Evolutionary conservation across 169 alveolate genomes (phyloP).

Genomic region (Plasmodium gonderi): DNA sequence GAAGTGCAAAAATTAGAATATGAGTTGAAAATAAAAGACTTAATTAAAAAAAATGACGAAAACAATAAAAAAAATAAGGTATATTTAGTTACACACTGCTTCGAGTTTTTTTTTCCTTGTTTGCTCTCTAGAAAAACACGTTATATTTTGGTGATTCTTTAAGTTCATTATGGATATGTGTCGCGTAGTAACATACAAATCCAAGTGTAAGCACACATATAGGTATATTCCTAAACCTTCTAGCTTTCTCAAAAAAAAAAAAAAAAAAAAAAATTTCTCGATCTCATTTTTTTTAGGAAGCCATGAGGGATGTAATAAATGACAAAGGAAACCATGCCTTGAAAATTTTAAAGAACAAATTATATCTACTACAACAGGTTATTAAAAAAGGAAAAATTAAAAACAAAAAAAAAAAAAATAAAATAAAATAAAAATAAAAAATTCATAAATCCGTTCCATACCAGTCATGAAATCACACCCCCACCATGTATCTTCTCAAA

Average conservation of each 20-base stretch:
- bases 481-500: background rate
- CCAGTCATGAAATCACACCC: too few relatives aligned
- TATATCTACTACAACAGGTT: constrained; percentile 29
- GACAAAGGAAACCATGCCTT: constrained; percentile 7
- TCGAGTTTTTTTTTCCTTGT: background rate
- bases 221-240: background rate
- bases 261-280: too few relatives aligned
- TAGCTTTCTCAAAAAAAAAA: background rate
- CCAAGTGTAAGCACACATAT: background rate
- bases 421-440: too few relatives aligned
- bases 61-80: constrained; percentile 30
- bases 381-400: background rate
- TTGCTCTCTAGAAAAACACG: background rate
- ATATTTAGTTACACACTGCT: background rate
- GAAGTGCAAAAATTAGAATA: constrained; percentile 10
- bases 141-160: background rate
- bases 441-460: background rate
- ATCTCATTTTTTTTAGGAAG: constrained; percentile 3
- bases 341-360: constrained; percentile 27
- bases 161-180: background rate
- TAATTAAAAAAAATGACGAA: constrained; percentile 46
- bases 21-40: constrained; percentile 23
- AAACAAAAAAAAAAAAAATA: background rate
- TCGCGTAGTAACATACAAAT: too few relatives aligned
- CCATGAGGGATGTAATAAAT: constrained; percentile 23